Conservation (phyloP, 257 asterid genomes). For the Echium plantagineum region DNA sequence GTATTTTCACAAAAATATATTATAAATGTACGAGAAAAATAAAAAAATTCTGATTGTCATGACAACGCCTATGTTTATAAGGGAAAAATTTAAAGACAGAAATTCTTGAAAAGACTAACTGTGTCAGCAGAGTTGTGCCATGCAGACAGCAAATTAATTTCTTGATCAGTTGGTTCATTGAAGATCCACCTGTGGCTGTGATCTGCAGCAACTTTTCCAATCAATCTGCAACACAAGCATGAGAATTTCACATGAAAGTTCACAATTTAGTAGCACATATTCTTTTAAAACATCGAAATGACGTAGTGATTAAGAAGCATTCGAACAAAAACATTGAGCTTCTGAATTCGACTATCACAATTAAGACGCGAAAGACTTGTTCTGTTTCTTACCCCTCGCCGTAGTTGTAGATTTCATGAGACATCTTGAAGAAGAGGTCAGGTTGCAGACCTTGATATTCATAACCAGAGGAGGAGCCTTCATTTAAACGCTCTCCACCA, state of each 20-base stretch:
- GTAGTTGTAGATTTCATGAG: conserved; percentile 98
- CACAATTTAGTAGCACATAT: not conserved
- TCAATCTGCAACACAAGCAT: conserved; percentile 33
- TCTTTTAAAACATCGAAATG: too few species aligned
- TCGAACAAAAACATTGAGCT: too few species aligned
- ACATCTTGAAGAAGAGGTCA: conserved; percentile 97
- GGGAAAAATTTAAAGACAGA: too few species aligned
- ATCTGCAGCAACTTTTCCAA: conserved; percentile 98
- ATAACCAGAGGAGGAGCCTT: conserved; percentile 29
- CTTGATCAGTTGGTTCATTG: conserved; percentile 89
- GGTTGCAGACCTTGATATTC: conserved; percentile 80
- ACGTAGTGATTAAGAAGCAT: too few species aligned
- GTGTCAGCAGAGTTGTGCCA: conserved; percentile 98
- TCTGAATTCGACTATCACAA: too few species aligned
- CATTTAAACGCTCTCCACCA: conserved; percentile 32
- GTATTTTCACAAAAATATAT: too few species aligned
- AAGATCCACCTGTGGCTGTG: conserved; percentile 96
- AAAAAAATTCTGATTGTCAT: too few species aligned
- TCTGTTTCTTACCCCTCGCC: conserved; percentile 74
- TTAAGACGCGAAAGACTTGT: too few species aligned
- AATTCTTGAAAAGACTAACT: conserved; percentile 24
- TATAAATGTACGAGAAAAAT: too few species aligned
- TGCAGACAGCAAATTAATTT: conserved; percentile 90
- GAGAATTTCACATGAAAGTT: too few species aligned
- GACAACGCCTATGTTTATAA: too few species aligned